These are phyloP conservation scores for Arabis alpina DNA, from an alignment of 345 rosid species.

Conservation along the genomic window DNA sequence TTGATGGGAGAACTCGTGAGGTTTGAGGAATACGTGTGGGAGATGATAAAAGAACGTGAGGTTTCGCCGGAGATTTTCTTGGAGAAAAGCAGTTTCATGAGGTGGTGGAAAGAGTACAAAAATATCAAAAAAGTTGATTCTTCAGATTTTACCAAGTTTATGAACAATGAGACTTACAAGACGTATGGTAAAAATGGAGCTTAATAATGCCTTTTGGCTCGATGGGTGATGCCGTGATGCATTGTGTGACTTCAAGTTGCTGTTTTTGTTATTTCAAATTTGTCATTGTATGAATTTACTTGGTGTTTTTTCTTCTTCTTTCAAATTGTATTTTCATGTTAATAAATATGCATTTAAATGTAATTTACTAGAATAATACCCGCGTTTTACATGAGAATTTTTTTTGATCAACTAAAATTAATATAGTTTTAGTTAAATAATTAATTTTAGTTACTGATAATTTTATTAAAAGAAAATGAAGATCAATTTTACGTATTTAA, in stretches of 20 bases:
- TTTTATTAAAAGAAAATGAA: no score
- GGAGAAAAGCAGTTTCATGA: constrained; percentile 63
- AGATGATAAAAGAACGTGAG: constrained; percentile 44
- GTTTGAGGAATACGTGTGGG: constrained; percentile 56
- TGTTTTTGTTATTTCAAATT: no score
- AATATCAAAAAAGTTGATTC: constrained; percentile 27
- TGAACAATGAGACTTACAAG: constrained; percentile 42
- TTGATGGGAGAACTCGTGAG: constrained; percentile 1
- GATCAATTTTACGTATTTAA: no score
- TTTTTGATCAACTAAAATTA: no score
- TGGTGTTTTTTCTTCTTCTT: no score
- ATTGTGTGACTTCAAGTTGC: background rate
- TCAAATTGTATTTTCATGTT: no score
- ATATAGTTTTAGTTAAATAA: no score
- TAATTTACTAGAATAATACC: no score
- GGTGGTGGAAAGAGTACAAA: constrained; percentile 65
- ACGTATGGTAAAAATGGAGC: constrained; percentile 35
- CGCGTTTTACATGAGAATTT: no score
- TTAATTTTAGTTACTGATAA: no score
- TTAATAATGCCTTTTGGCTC: background rate
- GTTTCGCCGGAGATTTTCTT: constrained; percentile 75
- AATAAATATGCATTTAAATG: no score
- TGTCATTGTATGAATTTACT: no score
- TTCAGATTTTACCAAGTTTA: constrained; percentile 42
- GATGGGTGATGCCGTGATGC: background rate